phyloP scores from a whole-genome alignment of 2,329 filamentous ascomycete genomes.

The Phoma sp. region DNA sequence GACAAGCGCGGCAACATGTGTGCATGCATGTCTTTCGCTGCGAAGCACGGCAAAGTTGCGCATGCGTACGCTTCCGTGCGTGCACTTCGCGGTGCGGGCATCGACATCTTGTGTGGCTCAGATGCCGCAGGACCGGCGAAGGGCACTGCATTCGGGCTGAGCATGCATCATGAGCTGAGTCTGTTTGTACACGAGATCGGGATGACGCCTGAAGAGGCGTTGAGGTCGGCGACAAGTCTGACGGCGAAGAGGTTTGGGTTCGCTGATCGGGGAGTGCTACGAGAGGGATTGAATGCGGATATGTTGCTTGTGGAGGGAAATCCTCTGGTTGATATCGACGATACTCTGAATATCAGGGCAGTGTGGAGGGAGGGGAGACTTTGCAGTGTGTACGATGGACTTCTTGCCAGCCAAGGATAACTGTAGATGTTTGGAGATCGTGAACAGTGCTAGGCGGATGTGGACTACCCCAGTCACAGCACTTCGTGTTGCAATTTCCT shows the following conservation, averaged over 20 bases:
- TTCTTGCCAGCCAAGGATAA: slow-evolving; percentile 12
- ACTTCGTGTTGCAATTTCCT: no score
- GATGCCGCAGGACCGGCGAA: slow-evolving; percentile 52
- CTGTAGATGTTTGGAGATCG: no score
- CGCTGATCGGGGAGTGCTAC: slow-evolving; percentile 48
- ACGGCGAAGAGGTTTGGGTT: slow-evolving; percentile 51
- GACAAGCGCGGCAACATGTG: slow-evolving; percentile 47
- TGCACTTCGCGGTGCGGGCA: slow-evolving; percentile 46
- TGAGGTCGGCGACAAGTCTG: slow-evolving; percentile 50
- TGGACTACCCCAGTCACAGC: no score
- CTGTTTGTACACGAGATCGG: slow-evolving; percentile 51
- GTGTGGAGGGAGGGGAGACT: slow-evolving; percentile 52
- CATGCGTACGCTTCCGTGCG: slow-evolving; percentile 52
- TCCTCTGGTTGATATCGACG: slow-evolving; percentile 49
- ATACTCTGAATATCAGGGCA: slow-evolving; percentile 50
- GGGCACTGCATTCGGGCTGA: slow-evolving; percentile 53
- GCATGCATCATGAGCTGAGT: slow-evolving; percentile 51
- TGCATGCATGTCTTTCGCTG: slow-evolving; percentile 49
- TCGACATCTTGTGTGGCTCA: slow-evolving; percentile 52
- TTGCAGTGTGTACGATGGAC: slow-evolving; percentile 33
- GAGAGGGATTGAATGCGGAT: slow-evolving; percentile 51
- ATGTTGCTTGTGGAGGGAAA: slow-evolving; percentile 54
- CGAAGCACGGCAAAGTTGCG: slow-evolving; percentile 41
- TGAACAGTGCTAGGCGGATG: no score
- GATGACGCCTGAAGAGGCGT: slow-evolving; percentile 52